Conservation (phyloP, 2,329 filamentous ascomycete species). For the Penicillium verrucosum region DNA sequence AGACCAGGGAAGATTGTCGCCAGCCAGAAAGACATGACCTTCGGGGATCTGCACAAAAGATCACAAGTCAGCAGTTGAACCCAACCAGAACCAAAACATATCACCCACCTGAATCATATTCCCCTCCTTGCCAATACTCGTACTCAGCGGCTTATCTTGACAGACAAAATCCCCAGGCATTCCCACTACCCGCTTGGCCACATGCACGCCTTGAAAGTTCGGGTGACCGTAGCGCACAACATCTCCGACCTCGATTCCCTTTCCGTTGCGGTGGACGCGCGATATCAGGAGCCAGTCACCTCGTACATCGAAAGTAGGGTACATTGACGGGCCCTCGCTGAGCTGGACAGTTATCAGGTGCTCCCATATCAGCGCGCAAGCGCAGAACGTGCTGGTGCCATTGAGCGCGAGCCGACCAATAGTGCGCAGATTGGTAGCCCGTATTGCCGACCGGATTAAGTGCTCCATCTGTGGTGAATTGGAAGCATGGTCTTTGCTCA, state of each 20-base stretch:
- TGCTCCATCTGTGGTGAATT: constrained; percentile 25
- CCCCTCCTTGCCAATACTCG: constrained; percentile 28
- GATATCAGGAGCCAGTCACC: constrained; percentile 69
- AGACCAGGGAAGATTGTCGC: constrained; percentile 81
- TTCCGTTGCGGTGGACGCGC: constrained; percentile 66
- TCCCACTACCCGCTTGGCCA: constrained; percentile 75
- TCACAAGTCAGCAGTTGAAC: constrained; percentile 1
- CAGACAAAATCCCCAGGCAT: constrained; percentile 62
- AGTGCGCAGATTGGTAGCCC: constrained; percentile 20
- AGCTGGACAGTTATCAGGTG: constrained; percentile 61
- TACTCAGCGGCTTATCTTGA: constrained; percentile 39
- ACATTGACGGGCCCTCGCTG: constrained; percentile 77
- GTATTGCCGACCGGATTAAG: constrained; percentile 29
- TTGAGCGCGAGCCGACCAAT: constrained; percentile 31
- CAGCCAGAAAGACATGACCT: constrained; percentile 87
- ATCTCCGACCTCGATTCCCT: constrained; percentile 71
- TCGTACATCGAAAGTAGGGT: constrained; percentile 70
- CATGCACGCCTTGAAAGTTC: constrained; percentile 56
- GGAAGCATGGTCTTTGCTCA: constrained; percentile 1
- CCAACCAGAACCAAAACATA: background rate
- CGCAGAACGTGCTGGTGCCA: constrained; percentile 36
- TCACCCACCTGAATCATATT: constrained; percentile 52
- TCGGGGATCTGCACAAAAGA: constrained; percentile 64
- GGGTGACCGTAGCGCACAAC: constrained; percentile 77
- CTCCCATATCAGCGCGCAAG: constrained; percentile 42